Percentiles rank a stretch among this genome's conserved stretches.
These are phyloP conservation scores for Puccinia coronata DNA, from an alignment of 1,284 basidiomycete species.

Conservation along the genomic window DNA sequence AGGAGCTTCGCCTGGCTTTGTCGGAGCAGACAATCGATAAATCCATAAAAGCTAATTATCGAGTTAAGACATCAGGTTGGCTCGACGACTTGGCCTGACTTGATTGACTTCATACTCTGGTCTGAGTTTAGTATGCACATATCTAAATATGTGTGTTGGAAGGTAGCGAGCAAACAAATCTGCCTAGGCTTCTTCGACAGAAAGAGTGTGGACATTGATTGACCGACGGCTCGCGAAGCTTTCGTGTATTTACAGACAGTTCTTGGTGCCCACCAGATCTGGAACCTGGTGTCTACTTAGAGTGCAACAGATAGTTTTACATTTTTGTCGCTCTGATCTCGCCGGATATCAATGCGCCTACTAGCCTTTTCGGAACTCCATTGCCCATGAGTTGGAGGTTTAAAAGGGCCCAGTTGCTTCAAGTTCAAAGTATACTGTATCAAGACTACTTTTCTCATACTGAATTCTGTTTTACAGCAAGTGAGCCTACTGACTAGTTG, in stretches of 20 bases:
- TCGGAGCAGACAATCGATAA: slow-evolving; percentile 25
- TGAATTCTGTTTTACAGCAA: background rate
- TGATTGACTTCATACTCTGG: background rate
- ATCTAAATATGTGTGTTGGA: too few species aligned
- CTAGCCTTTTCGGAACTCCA: background rate
- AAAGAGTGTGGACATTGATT: background rate
- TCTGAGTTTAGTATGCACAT: background rate
- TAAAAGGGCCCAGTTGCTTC: too few species aligned
- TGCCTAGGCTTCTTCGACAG: background rate
- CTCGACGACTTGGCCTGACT: slow-evolving; percentile 18
- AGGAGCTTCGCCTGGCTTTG: slow-evolving; percentile 11
- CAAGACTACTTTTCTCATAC: background rate
- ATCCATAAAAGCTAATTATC: slow-evolving; percentile 26
- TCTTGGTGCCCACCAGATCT: background rate
- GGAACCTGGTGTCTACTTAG: too few species aligned
- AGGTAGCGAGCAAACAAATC: background rate
- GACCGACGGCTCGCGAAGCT: slow-evolving; percentile 10
- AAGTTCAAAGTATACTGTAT: too few species aligned
- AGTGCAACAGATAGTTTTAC: background rate
- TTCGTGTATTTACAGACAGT: background rate
- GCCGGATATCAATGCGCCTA: too few species aligned
- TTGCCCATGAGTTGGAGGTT: slow-evolving; percentile 1
- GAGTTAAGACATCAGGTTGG: slow-evolving; percentile 11
- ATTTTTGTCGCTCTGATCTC: background rate
- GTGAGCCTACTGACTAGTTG: slow-evolving; percentile 22